A percentile compares a stretch with the other conserved stretches of the same genome.
These are phyloP conservation scores for Delonix regia DNA, from an alignment of 306 rosid species.

Conservation along the genomic window DNA sequence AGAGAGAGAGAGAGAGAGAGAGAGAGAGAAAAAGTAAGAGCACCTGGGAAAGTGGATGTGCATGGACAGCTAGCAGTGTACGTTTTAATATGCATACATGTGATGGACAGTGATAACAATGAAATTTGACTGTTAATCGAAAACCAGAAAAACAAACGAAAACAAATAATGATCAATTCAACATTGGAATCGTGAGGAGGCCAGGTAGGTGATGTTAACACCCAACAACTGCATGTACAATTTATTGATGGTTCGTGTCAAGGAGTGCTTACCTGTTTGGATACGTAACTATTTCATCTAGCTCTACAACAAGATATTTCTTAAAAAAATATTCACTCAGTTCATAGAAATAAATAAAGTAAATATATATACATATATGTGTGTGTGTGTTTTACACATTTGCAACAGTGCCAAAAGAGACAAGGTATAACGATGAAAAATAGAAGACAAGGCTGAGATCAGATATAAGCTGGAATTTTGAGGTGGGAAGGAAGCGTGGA, in stretches of 20 bases:
- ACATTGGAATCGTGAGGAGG: not conserved
- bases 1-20: not conserved
- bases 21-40: no score
- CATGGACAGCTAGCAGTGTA: slow-evolving; percentile 26
- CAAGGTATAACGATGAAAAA: not conserved
- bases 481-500: slow-evolving; percentile 1
- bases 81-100: not conserved
- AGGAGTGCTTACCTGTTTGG: not conserved
- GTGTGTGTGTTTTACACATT: no score
- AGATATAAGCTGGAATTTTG: slow-evolving; percentile 15
- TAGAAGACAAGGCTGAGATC: slow-evolving; percentile 8
- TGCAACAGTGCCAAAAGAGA: not conserved
- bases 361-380: no score
- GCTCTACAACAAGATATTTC: not conserved
- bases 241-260: not conserved
- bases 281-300: not conserved
- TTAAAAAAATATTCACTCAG: not conserved
- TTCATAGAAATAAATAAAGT: not conserved
- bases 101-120: not conserved
- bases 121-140: no score
- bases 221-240: not conserved
- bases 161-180: no score
- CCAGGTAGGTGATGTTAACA: not conserved
- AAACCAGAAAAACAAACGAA: not conserved
- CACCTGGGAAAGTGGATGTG: slow-evolving; percentile 5